These are phyloP conservation scores for Cadophora malorum DNA, from an alignment of 2,329 filamentous ascomycete species.

Conservation along the genomic window DNA sequence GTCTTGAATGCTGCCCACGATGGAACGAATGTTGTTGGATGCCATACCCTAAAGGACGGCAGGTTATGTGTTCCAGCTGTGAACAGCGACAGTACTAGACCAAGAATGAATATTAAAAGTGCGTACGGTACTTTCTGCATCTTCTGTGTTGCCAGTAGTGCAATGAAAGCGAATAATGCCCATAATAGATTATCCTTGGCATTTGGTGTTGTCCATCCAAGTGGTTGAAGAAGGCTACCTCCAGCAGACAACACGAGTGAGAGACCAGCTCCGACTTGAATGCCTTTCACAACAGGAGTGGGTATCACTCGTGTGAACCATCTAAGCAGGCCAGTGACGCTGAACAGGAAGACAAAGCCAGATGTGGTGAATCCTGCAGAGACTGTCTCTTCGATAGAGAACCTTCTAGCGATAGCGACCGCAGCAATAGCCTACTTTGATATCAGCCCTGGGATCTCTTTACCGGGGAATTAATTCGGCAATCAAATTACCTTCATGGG, in stretches of 20 bases:
- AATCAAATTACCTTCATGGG: conserved; percentile 68
- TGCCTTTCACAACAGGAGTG: conserved; percentile 89
- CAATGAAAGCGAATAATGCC: conserved; percentile 75
- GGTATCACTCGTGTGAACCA: conserved; percentile 74
- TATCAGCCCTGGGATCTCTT: conserved; percentile 28
- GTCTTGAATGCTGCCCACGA: conserved; percentile 51
- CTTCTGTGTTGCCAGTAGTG: conserved; percentile 71
- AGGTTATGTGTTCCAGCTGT: conserved; percentile 49
- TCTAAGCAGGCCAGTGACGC: conserved; percentile 76
- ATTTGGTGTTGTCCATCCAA: conserved; percentile 70
- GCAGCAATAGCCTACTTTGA: conserved; percentile 82
- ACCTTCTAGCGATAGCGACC: conserved; percentile 76
- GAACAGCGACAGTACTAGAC: conserved; percentile 68
- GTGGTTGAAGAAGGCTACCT: conserved; percentile 66
- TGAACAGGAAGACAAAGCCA: conserved; percentile 75
- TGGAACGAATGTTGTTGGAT: conserved; percentile 58
- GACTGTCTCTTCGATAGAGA: conserved; percentile 74
- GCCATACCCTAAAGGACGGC: conserved; percentile 65
- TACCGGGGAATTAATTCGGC: background rate
- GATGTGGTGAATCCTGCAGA: conserved; percentile 84
- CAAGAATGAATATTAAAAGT: conserved; percentile 71
- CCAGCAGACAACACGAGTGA: conserved; percentile 83
- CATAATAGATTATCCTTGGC: conserved; percentile 81
- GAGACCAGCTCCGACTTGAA: conserved; percentile 90
- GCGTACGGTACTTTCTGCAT: conserved; percentile 78